A percentile compares a stretch with the other conserved stretches of the same genome.
Conservation (phyloP, 768 basidiomycete genomes). For the Amanita jacksonii region DNA sequence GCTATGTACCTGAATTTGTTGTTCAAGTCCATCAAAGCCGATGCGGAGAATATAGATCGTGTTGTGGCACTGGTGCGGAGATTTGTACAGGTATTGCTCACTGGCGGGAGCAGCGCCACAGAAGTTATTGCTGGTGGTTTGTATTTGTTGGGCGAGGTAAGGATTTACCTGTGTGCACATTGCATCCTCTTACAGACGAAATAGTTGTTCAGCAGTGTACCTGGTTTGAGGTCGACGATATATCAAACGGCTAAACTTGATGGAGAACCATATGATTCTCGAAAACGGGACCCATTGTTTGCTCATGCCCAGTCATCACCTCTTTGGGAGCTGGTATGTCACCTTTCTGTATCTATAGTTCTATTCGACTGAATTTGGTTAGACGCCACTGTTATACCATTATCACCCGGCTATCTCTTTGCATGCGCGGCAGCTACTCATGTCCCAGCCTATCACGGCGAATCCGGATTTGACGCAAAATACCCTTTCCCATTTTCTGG, state of each 20-base stretch:
- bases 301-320: slow-evolving; percentile 72
- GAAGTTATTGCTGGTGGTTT: slow-evolving; percentile 88
- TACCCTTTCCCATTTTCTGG: slow-evolving; percentile 91
- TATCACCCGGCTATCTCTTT: slow-evolving; percentile 88
- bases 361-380: not conserved
- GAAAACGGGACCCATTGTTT: slow-evolving; percentile 84
- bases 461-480: slow-evolving; percentile 86
- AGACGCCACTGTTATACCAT: slow-evolving; percentile 77
- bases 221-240: slow-evolving; percentile 33
- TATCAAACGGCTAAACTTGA: slow-evolving; percentile 18
- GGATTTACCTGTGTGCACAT: slow-evolving; percentile 12
- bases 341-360: slow-evolving; percentile 5
- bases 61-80: slow-evolving; percentile 76
- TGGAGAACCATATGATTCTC: slow-evolving; percentile 60
- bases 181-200: not conserved
- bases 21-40: slow-evolving; percentile 80
- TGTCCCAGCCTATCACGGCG: slow-evolving; percentile 64
- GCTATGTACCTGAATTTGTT: slow-evolving; percentile 94
- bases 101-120: slow-evolving; percentile 61
- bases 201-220: slow-evolving; percentile 32
- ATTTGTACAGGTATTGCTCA: slow-evolving; percentile 70
- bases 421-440: slow-evolving; percentile 76
- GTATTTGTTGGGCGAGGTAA: slow-evolving; percentile 80
- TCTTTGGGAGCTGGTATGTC: slow-evolving; percentile 82
- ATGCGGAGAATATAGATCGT: slow-evolving; percentile 39